Percentiles rank a stretch among this genome's conserved stretches.
These are phyloP conservation scores for Aspergillus conjunctus DNA, from an alignment of 495 filamentous ascomycete genomes.

Conservation along the genomic window DNA sequence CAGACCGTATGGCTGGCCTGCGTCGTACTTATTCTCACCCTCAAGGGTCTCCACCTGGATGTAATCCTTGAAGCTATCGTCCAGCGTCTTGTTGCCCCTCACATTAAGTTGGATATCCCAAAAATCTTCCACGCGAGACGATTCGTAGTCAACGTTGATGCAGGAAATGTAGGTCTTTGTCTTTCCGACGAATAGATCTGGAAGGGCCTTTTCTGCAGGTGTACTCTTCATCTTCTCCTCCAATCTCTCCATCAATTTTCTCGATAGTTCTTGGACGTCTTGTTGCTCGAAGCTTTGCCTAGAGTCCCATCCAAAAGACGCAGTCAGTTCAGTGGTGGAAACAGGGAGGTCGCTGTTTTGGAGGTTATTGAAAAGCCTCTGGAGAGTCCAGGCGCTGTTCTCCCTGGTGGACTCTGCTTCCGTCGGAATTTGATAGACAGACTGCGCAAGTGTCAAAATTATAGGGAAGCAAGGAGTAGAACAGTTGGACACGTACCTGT, in stretches of 20 bases:
- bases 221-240: conserved; percentile 98
- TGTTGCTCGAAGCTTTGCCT: conserved; percentile 98
- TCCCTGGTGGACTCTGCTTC: conserved; percentile 73
- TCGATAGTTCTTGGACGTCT: conserved; percentile 94
- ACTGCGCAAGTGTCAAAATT: conserved; percentile 50
- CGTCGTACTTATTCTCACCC: conserved; percentile 97
- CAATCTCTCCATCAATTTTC: conserved; percentile 95
- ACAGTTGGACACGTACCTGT: conserved; percentile 59
- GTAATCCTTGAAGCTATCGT: conserved; percentile 95
- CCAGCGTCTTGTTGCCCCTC: conserved; percentile 84
- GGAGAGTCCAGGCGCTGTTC: conserved; percentile 92
- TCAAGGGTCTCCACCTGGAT: conserved; percentile 95
- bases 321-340: conserved; percentile 87
- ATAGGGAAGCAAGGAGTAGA: conserved; percentile 12
- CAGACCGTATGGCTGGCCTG: conserved; percentile 80
- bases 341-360: conserved; percentile 83
- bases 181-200: conserved; percentile 91
- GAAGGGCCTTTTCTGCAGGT: conserved; percentile 85
- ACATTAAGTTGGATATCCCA: conserved; percentile 99
- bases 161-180: conserved; percentile 98
- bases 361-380: conserved; percentile 90
- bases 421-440: conserved; percentile 95
- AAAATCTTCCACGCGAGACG: conserved; percentile 91
- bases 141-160: conserved; percentile 97
- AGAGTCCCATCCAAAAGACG: conserved; percentile 97